Evolutionary conservation across 78 protist species (phyloP), one percentile per base, ranked within the genome.

Genomic region (Emiliania huxleyi): DNA sequence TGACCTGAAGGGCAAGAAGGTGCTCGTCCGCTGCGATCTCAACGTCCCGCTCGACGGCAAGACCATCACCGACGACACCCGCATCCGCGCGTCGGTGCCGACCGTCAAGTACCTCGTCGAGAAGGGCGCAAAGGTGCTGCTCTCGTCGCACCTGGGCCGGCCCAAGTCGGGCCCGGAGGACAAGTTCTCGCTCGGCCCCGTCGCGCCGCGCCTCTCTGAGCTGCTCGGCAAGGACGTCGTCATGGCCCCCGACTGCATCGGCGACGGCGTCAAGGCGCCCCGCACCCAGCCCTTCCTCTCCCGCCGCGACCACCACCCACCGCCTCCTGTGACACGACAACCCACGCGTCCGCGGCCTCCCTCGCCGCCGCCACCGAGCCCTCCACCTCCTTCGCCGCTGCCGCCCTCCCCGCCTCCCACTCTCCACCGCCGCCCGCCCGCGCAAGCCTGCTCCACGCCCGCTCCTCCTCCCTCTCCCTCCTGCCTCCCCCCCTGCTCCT

Each of bases 131-230:
- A 90, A 92, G 95, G 69, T 95, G 49, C 79, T 94, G 48, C 55
- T 93, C 73, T 37, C 92, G 48, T 95, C 97, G 40, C 97, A 96
- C 89, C 90, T 96, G 4, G 97, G 97, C 55, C 92, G 97, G 23
- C 97, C 97, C 69, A 89, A 94, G 73, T 90, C 90, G 2, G 90
- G 93, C n/a, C 91, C 90, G 29, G 92, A 92, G 94, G 93, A 93
- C 83, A 91, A 96, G 93, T 95, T 92, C 93, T 90, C 96, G 37
- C 95, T 96, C 33, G 91, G 62, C 38, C 95, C 93, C 23, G 87
- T 90, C 75, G 96, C 96, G 23, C 93, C 52, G 37, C 93, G 91
- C 92, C 87, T 93, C 35, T 29, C 90, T 1, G 94, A 93, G 94
- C 92, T 93, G 21, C 94, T 93, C 75, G 94, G 92, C 46, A 55